phyloP scores from a whole-genome alignment of 306 rosid genomes.

The Fagus crenata region DNA sequence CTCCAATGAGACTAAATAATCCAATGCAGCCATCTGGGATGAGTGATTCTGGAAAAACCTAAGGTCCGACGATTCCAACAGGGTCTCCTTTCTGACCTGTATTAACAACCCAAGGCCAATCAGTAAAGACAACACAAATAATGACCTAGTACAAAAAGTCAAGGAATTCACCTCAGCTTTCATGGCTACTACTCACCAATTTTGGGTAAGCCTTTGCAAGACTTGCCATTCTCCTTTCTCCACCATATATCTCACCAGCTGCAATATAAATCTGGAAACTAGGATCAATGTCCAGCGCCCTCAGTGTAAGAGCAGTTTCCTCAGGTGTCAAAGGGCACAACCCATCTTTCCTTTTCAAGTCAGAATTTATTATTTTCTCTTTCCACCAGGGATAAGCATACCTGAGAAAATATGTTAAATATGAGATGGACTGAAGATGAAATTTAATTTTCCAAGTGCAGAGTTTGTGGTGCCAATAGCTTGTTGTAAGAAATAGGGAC shows the following conservation, averaged over 20 bases:
- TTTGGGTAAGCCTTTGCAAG: conserved; percentile 80
- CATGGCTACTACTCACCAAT: conserved; percentile 50
- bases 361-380: conserved; percentile 89
- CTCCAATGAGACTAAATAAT: conserved; percentile 92
- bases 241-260: conserved; percentile 98
- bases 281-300: conserved; percentile 83
- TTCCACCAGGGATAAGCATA: conserved; percentile 99
- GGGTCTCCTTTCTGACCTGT: conserved; percentile 95
- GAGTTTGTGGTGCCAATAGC: conserved; percentile 7
- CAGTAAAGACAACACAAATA: conserved; percentile 11
- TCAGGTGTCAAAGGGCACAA: conserved; percentile 95
- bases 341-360: conserved; percentile 95
- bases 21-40: conserved; percentile 98
- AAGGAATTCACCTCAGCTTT: conserved; percentile 18
- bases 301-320: conserved; percentile 89
- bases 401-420: conserved; percentile 35
- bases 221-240: conserved; percentile 69
- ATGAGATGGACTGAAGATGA: conserved; percentile 2
- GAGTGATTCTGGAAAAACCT: conserved; percentile 90
- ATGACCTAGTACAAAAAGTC: conserved; percentile 17
- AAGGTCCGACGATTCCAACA: conserved; percentile 81
- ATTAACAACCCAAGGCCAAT: conserved; percentile 27
- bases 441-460: not conserved
- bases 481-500: conserved; percentile 4
- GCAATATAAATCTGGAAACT: conserved; percentile 91